phyloP scores from a whole-genome alignment of 2,329 filamentous ascomycete genomes.

The Botrytis pseudocinerea region DNA sequence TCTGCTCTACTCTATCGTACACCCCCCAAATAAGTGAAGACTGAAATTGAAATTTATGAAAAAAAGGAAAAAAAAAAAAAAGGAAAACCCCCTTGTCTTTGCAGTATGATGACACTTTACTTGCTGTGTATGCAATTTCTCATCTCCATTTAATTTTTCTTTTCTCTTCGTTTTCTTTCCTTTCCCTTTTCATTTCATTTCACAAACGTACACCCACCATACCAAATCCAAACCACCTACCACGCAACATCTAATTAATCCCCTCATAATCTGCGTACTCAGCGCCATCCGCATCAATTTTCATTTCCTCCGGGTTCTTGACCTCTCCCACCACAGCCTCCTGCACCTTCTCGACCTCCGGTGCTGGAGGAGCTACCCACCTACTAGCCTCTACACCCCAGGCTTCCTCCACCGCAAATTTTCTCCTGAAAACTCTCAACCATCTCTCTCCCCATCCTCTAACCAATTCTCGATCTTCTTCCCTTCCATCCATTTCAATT shows the following conservation, averaged over 20 bases:
- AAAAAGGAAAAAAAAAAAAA: background rate
- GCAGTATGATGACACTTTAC: background rate
- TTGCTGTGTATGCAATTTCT: background rate
- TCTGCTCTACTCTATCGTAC: background rate
- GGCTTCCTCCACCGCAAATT: constrained; percentile 82
- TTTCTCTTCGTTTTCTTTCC: background rate
- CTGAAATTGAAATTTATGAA: too few relatives aligned
- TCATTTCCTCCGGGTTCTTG: constrained; percentile 7
- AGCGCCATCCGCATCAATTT: background rate
- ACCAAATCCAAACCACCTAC: background rate
- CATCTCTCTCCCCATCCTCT: constrained; percentile 82
- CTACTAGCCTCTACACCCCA: constrained; percentile 49
- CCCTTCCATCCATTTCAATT: constrained; percentile 65
- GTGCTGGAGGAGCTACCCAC: constrained; percentile 23
- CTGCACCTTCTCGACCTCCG: constrained; percentile 21
- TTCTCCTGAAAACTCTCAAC: constrained; percentile 80
- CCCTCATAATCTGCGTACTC: background rate
- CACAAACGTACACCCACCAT: background rate
- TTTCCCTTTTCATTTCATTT: background rate
- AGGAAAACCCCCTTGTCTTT: background rate
- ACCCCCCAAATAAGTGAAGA: background rate
- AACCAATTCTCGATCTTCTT: constrained; percentile 61
- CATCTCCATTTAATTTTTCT: background rate
- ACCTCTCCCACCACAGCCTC: background rate
- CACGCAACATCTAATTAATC: background rate